These are phyloP conservation scores for Salvia splendens DNA, from an alignment of 257 asterid genomes.

Conservation along the genomic window DNA sequence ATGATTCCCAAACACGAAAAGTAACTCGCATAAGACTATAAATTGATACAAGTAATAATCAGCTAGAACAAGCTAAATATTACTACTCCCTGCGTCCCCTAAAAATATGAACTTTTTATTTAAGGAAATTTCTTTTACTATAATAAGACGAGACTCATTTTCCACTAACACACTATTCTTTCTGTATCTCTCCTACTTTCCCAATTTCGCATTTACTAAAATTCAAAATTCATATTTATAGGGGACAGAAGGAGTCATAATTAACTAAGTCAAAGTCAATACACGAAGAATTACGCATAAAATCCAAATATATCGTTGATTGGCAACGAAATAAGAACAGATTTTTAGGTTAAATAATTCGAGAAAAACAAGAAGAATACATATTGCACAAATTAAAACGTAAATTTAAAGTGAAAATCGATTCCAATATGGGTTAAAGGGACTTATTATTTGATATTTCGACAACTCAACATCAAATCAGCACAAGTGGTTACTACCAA, in stretches of 20 bases:
- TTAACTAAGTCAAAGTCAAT: conserved; percentile 4
- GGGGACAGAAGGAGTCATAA: too few relatives aligned
- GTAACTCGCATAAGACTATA: too few relatives aligned
- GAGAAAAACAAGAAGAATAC: background rate
- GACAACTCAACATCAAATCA: background rate
- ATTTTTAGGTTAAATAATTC: background rate
- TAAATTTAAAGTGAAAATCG: background rate
- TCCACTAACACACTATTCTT: too few relatives aligned
- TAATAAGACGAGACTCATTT: too few relatives aligned
- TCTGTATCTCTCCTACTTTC: too few relatives aligned
- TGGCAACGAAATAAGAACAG: background rate
- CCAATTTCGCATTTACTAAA: too few relatives aligned
- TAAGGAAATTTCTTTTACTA: too few relatives aligned
- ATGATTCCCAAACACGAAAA: background rate
- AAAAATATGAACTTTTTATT: too few relatives aligned
- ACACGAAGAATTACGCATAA: background rate
- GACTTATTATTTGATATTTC: background rate
- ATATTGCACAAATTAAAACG: background rate
- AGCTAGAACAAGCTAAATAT: too few relatives aligned
- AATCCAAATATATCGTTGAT: background rate
- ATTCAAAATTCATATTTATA: too few relatives aligned
- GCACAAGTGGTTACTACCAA: background rate
- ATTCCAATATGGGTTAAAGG: background rate
- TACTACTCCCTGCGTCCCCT: too few relatives aligned
- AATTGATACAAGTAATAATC: too few relatives aligned